phyloP scores from a whole-genome alignment of 1,284 basidiomycete genomes.

The Cutaneotrichosporon sp. region DNA sequence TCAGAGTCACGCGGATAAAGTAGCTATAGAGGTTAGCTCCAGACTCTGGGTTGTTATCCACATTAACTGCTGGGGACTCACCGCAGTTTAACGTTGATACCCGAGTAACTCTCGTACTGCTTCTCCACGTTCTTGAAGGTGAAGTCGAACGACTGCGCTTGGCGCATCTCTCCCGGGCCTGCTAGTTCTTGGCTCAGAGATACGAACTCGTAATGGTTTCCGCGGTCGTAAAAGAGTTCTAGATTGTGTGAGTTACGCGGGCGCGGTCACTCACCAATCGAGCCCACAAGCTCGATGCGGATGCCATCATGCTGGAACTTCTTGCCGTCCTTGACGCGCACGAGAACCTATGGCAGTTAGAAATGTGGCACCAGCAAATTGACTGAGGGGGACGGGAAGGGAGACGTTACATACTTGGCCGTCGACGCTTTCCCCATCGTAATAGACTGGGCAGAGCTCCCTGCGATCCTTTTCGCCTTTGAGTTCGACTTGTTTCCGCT shows the following conservation, averaged over 20 bases:
- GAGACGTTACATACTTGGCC: slow-evolving; percentile 67
- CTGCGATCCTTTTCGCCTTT: slow-evolving; percentile 72
- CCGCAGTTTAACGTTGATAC: slow-evolving; percentile 97
- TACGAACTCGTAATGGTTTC: slow-evolving; percentile 96
- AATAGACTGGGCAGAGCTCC: slow-evolving; percentile 86
- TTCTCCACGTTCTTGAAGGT: slow-evolving; percentile 99
- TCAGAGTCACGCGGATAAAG: slow-evolving; percentile 87
- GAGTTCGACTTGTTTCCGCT: slow-evolving; percentile 69
- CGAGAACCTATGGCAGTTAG: slow-evolving; percentile 64
- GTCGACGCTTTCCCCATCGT: slow-evolving; percentile 84
- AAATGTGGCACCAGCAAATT: neutral
- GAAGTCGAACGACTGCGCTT: slow-evolving; percentile 93
- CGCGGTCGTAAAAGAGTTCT: slow-evolving; percentile 84
- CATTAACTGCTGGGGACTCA: slow-evolving; percentile 51
- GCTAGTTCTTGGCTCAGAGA: slow-evolving; percentile 93
- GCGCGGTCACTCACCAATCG: slow-evolving; percentile 69
- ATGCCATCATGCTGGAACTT: slow-evolving; percentile 94
- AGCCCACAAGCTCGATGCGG: slow-evolving; percentile 95
- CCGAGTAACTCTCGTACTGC: slow-evolving; percentile 95
- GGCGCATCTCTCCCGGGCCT: slow-evolving; percentile 88
- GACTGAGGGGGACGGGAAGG: no score
- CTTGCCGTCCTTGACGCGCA: slow-evolving; percentile 92
- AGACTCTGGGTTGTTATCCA: neutral
- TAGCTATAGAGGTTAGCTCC: slow-evolving; percentile 61
- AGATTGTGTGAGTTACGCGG: slow-evolving; percentile 2